phyloP scores from a whole-genome alignment of 768 basidiomycete genomes.

The Termitomyces titanicus region DNA sequence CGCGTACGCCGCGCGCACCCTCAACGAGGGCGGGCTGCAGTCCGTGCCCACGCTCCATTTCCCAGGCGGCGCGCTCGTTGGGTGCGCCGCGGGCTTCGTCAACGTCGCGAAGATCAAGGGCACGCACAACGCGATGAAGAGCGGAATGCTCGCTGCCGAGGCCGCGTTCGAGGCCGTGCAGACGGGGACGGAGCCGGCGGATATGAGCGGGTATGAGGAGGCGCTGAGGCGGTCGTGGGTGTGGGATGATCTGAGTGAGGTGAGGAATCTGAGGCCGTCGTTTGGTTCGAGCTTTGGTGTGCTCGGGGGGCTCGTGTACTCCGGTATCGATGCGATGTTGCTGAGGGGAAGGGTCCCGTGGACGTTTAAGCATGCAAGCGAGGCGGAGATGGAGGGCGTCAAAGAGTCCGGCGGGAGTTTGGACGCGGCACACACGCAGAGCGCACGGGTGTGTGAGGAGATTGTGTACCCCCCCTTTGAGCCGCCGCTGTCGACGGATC shows the following conservation, averaged over 20 bases:
- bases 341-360: slow-evolving; percentile 85
- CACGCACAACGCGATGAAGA: slow-evolving; percentile 99
- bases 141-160: slow-evolving; percentile 95
- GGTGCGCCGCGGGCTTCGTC: slow-evolving; percentile 94
- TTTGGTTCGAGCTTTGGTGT: slow-evolving; percentile 80
- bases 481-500: slow-evolving; percentile 87
- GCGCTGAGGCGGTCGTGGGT: slow-evolving; percentile 80
- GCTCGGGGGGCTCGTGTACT: slow-evolving; percentile 85
- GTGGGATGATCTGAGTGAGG: slow-evolving; percentile 80
- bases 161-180: slow-evolving; percentile 66
- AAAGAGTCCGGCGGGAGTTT: slow-evolving; percentile 27
- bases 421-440: slow-evolving; percentile 72
- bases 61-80: slow-evolving; percentile 92
- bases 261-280: slow-evolving; percentile 87
- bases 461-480: slow-evolving; percentile 87
- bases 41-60: slow-evolving; percentile 82
- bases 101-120: slow-evolving; percentile 99
- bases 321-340: slow-evolving; percentile 83
- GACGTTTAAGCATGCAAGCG: slow-evolving; percentile 74
- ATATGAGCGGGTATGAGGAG: slow-evolving; percentile 72
- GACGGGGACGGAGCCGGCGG: slow-evolving; percentile 29
- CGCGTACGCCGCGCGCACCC: slow-evolving; percentile 84
- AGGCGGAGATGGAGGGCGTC: slow-evolving; percentile 25
- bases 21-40: slow-evolving; percentile 94
- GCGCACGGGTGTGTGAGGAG: slow-evolving; percentile 60